Base-by-base conservation (phyloP, 2,329 filamentous ascomycete species). In the Paecilomyces variotii region DNA sequence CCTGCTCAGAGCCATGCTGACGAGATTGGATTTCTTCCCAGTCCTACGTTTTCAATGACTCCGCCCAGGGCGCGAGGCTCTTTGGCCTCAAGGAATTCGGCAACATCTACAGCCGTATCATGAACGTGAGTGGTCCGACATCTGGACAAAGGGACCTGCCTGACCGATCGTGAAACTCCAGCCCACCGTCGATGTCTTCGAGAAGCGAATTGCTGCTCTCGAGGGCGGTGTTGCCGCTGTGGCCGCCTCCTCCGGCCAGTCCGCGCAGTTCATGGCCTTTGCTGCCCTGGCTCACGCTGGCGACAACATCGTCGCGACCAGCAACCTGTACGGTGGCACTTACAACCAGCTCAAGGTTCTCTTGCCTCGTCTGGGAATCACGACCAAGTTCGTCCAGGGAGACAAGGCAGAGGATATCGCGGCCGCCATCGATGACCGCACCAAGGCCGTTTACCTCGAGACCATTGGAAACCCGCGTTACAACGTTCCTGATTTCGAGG, bases 301-400 rank as follows among this genome's bases (percentile, higher is more conserved):
- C 54, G 92, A 97, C 80, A 97, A 97, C 80, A 96, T 97, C 66
- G 84, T 97, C 56, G 88, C 90, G 11, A 96, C 93, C 5, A 87
- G 87, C 55, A 96, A 95, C 77, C 80, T 97, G 59, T 96, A 97
- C 76, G 92, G 92, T 64, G 92, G 92, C 72, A 97, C 93, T 14
- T 97, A 96, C 81, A 97, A 97, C 78, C 93, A 97, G 79, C 86
- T 97, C 78, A 97, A 97, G 79, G 91, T 97, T 53, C 83, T 91
- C 65, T 81, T 97, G 58, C 88, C 91, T 5, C 85, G 92, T n/a
- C 78, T 96, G 53, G 93, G 93, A 61, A 91, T 97, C 70, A 80
- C 80, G 50, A 94, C 91, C 70, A 96, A 92, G 78, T 97, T 97
- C 67, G 83, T 96, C 68, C 81, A 86, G 57, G 90, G 90, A 52